Base-by-base conservation (phyloP, 139 green algal species). In the Chlamydomonas urium region DNA sequence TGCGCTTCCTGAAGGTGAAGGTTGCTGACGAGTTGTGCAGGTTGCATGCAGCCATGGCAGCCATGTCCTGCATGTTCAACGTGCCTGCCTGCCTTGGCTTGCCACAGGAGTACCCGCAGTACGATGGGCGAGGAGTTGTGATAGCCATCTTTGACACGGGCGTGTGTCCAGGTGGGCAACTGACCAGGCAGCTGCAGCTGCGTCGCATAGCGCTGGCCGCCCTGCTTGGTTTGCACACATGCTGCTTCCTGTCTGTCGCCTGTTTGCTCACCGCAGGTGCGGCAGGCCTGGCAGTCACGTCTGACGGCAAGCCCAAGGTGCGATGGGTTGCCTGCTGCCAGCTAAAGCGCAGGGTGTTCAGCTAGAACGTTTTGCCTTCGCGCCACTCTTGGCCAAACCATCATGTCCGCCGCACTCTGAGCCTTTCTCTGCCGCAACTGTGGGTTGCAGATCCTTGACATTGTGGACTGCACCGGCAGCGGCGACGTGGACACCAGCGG, bases 141-240 rank as follows among this genome's bases (percentile, higher is more conserved):
- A 82, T 97, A 3, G 89, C 87, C 4, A 96, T 98, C 31, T 89
- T 98, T 38, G 93, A 98, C 75, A 96, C 92, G 0, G 92, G 91
- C 0, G 73, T 85, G 33, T 81, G 87, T 45, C 81, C 84, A 50
- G 80, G 77, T 69, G 73, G 38, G 6, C 29, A 34, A 31, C 45
- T 69, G 31, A 32, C 36, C 59, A 42, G 23, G 66, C 32, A 33
- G 50, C 19, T 50, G 60, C 42, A 50, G 31, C 28, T 63, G 58
- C 70, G 4, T 66, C 38, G 47, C 17, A 28, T 53, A 29, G 21
- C n/a, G 31, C 2, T 8, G 10, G 33, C 34, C 19, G 38, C 2
- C 37, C 26, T 47, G 4, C 2, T 31, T n/a, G 23, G 21, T 69
- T 21, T 76, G 38, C 10, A 3, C 19, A 34, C n/a, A 36, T 21